Conservation (phyloP, 139 green algal species). For the Coccomyxa sp. region DNA sequence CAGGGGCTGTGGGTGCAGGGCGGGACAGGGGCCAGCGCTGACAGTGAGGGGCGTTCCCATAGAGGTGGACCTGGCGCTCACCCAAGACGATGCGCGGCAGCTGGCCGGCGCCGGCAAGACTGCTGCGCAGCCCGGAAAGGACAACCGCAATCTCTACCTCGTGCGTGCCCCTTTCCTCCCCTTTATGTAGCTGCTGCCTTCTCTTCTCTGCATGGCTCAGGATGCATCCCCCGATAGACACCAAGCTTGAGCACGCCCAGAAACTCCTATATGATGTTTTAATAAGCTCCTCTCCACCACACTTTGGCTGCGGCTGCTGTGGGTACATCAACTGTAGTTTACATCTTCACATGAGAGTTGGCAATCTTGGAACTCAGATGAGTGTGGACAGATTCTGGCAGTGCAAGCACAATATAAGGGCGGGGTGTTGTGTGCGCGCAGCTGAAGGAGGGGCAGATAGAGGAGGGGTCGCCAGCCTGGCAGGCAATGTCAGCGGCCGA, state of each 20-base stretch:
- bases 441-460: conserved; percentile 79
- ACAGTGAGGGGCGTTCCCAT: conserved; percentile 57
- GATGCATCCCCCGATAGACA: no score
- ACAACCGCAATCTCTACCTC: conserved; percentile 86
- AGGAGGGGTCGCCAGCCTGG: conserved; percentile 67
- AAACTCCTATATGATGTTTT: no score
- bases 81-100: conserved; percentile 46
- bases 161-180: conserved; percentile 5
- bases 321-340: no score
- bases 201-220: no score
- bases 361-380: no score
- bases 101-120: conserved; percentile 32
- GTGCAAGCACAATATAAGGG: no score
- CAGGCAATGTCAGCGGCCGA: conserved; percentile 71
- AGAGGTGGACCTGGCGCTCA: conserved; percentile 73
- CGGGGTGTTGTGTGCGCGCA: conserved; percentile 9
- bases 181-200: no score
- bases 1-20: conserved; percentile 20
- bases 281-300: no score
- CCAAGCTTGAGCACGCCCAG: no score
- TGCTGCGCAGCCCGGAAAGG: conserved; percentile 17
- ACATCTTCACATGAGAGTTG: no score
- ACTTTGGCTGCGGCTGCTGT: no score
- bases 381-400: no score
- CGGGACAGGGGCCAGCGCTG: conserved; percentile 48